Percentiles rank a stretch among this genome's conserved stretches.
phyloP scores from a whole-genome alignment of 805 yeast species.

The Myxozyma neotropica region DNA sequence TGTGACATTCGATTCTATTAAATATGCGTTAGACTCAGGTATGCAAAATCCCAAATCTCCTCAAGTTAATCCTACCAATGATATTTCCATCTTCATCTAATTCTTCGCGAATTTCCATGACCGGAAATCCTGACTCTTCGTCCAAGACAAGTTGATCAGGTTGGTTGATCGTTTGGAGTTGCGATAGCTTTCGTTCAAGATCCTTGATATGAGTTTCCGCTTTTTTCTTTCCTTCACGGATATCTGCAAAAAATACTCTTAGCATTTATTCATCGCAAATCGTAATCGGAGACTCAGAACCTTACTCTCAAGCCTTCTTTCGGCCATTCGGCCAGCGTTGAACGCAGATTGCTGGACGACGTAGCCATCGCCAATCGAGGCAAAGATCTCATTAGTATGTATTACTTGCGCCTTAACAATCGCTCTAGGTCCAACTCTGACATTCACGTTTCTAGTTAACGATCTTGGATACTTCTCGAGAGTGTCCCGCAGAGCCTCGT shows the following conservation, averaged over 20 bases:
- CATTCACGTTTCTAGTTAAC: conserved; percentile 10
- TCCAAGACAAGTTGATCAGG: conserved; percentile 20
- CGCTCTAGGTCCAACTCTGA: conserved; percentile 23
- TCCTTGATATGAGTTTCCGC: conserved; percentile 6
- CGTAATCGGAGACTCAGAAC: not conserved
- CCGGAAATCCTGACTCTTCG: conserved; percentile 56
- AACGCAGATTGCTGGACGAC: conserved; percentile 26
- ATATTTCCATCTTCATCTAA: conserved; percentile 83
- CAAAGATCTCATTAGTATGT: conserved; percentile 28
- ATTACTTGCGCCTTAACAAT: conserved; percentile 23
- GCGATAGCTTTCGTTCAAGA: conserved; percentile 18
- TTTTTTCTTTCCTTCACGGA: conserved; percentile 8
- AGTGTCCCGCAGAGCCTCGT: conserved; percentile 8
- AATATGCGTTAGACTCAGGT: not conserved
- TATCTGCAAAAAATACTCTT: conserved; percentile 3
- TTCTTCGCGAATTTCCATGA: conserved; percentile 82
- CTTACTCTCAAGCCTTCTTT: conserved; percentile 20
- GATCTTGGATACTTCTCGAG: conserved; percentile 17
- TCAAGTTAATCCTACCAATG: conserved; percentile 37
- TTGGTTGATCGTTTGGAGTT: conserved; percentile 10
- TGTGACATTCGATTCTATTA: conserved; percentile 13
- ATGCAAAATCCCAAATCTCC: not conserved
- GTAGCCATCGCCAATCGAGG: conserved; percentile 26
- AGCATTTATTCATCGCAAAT: not conserved
- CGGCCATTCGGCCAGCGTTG: conserved; percentile 28